Conservation (phyloP, 2,329 filamentous ascomycete genomes). For the Hymenotorrendiella dingleyae region DNA sequence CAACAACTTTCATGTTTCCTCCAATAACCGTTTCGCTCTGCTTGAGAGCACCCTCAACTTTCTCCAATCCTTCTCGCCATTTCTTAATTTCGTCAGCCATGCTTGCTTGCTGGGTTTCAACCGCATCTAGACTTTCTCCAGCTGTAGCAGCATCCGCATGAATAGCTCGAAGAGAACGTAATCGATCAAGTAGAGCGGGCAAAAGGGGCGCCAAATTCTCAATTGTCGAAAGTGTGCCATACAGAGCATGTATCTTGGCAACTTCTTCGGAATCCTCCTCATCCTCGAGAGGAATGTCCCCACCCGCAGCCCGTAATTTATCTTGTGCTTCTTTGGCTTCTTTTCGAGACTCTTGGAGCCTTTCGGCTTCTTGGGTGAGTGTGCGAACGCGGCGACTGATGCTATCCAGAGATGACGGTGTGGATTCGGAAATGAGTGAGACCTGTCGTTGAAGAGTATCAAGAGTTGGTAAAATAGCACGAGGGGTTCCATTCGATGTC, state of each 20-base stretch:
- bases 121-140: constrained; percentile 65
- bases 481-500: constrained; percentile 48
- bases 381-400: constrained; percentile 64
- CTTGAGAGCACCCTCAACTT: constrained; percentile 69
- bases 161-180: constrained; percentile 76
- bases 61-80: constrained; percentile 77
- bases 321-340: constrained; percentile 58
- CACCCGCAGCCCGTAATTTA: constrained; percentile 40
- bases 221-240: constrained; percentile 81
- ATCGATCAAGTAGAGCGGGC: constrained; percentile 75
- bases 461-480: constrained; percentile 76
- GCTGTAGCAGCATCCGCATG: constrained; percentile 84
- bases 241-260: constrained; percentile 85
- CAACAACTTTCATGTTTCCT: constrained; percentile 77
- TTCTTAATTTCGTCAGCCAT: constrained; percentile 78
- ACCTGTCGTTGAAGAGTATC: constrained; percentile 78
- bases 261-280: constrained; percentile 61
- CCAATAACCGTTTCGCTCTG: constrained; percentile 65
- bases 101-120: constrained; percentile 75
- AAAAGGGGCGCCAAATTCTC: constrained; percentile 80
- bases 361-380: constrained; percentile 67
- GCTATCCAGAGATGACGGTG: constrained; percentile 65
- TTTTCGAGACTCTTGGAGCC: constrained; percentile 58
- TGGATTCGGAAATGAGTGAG: constrained; percentile 65
- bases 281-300: constrained; percentile 38